phyloP scores from a whole-genome alignment of 1,139 yeast genomes.

The Yamadazyma mexicana region DNA sequence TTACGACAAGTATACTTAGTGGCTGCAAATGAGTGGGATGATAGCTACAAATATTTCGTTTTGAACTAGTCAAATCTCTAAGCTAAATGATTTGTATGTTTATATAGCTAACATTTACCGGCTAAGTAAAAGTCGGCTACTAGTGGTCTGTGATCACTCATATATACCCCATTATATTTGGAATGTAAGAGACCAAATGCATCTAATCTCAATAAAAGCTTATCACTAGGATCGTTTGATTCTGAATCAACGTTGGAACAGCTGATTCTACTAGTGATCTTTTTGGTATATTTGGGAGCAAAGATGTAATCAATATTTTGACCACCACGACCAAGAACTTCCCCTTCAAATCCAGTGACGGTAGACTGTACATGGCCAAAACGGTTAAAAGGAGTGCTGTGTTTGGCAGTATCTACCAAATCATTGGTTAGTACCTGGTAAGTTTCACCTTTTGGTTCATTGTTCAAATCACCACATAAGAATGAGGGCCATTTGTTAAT shows the following conservation, averaged over 20 bases:
- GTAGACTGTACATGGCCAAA: slow-evolving; percentile 49
- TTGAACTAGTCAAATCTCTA: too few relatives aligned
- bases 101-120: slow-evolving; percentile 15
- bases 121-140: slow-evolving; percentile 39
- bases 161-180: slow-evolving; percentile 40
- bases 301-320: slow-evolving; percentile 54
- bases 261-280: slow-evolving; percentile 18
- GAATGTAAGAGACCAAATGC: slow-evolving; percentile 50
- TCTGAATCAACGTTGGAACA: slow-evolving; percentile 17
- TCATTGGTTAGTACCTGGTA: slow-evolving; percentile 35
- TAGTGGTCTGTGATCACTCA: slow-evolving; percentile 58
- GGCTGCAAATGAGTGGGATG: too few relatives aligned
- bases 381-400: slow-evolving; percentile 25
- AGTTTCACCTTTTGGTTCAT: slow-evolving; percentile 50
- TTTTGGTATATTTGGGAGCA: slow-evolving; percentile 33
- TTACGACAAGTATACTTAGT: too few relatives aligned
- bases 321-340: slow-evolving; percentile 27
- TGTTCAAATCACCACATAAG: slow-evolving; percentile 54
- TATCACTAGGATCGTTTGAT: slow-evolving; percentile 12
- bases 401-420: slow-evolving; percentile 31
- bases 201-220: slow-evolving; percentile 21
- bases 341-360: slow-evolving; percentile 52
- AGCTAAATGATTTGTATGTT: too few relatives aligned
- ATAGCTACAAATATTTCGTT: slow-evolving; percentile 1
- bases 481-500: slow-evolving; percentile 44